phyloP scores from a whole-genome alignment of 1,284 basidiomycete genomes.

The Leccinum pachyderme region DNA sequence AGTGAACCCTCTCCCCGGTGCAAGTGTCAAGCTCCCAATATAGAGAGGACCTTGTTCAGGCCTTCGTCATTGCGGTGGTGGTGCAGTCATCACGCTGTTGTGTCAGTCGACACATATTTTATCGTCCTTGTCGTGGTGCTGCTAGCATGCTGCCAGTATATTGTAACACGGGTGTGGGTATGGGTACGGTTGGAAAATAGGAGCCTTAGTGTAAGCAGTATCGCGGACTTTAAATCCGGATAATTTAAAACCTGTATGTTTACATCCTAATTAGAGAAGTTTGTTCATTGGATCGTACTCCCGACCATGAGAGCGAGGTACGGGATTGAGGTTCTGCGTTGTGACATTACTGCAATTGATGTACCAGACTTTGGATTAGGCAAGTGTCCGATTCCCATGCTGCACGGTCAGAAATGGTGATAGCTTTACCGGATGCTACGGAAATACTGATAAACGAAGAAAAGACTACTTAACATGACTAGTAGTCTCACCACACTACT shows the following conservation, averaged over 20 bases:
- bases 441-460: constrained; percentile 3
- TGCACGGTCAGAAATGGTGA: constrained; percentile 11
- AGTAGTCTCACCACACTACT: neutral
- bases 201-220: too few relatives aligned
- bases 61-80: too few relatives aligned
- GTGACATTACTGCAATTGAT: neutral
- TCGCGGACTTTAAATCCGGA: constrained; percentile 5
- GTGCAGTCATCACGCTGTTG: too few relatives aligned
- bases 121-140: too few relatives aligned
- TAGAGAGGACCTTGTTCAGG: too few relatives aligned
- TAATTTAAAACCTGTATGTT: neutral
- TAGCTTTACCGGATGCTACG: neutral
- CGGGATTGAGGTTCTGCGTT: neutral
- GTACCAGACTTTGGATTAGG: neutral
- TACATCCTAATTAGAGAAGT: neutral
- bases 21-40: too few relatives aligned
- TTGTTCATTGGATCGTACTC: neutral
- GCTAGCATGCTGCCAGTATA: too few relatives aligned
- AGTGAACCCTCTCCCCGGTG: too few relatives aligned
- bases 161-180: too few relatives aligned
- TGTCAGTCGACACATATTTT: too few relatives aligned
- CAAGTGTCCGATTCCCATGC: neutral
- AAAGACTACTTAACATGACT: neutral
- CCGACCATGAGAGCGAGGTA: neutral
- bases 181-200: too few relatives aligned